Percentiles rank a stretch among this genome's conserved stretches.
Evolutionary conservation across 2,329 filamentous ascomycete species (phyloP).

Genomic region (Corynespora cassiicola): DNA sequence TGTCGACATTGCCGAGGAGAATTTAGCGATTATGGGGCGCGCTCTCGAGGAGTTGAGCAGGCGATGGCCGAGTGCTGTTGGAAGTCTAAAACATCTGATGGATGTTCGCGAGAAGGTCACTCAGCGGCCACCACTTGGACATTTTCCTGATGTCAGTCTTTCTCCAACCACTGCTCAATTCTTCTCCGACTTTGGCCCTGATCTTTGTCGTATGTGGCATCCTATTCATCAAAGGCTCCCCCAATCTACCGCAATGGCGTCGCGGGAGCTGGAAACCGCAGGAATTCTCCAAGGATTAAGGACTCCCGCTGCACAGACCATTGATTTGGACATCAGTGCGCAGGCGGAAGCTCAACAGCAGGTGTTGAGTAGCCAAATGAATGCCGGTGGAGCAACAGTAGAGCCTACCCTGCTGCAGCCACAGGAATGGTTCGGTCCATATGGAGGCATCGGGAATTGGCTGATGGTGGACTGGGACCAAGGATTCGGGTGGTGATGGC

Average conservation of each 20-base stretch:
- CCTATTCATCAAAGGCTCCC: conserved; percentile 26
- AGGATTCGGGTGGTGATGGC: conserved; percentile 29
- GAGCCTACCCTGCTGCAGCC: conserved; percentile 39
- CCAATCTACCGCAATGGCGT: conserved; percentile 21
- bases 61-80: conserved; percentile 39
- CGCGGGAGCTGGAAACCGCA: conserved; percentile 38
- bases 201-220: conserved; percentile 40
- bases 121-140: conserved; percentile 30
- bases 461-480: conserved; percentile 43
- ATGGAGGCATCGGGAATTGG: conserved; percentile 38
- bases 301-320: conserved; percentile 25
- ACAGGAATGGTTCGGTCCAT: conserved; percentile 35
- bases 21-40: conserved; percentile 31
- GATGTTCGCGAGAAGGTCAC: conserved; percentile 39
- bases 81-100: conserved; percentile 38
- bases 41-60: conserved; percentile 38
- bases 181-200: conserved; percentile 39
- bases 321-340: conserved; percentile 25
- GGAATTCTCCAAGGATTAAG: conserved; percentile 38
- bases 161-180: conserved; percentile 31
- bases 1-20: conserved; percentile 31
- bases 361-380: conserved; percentile 21
- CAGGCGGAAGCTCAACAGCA: conserved; percentile 20
- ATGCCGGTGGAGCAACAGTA: conserved; percentile 14
- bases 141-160: conserved; percentile 36